Conservation (phyloP, 345 rosid species). For the Salix arbutifolia region DNA sequence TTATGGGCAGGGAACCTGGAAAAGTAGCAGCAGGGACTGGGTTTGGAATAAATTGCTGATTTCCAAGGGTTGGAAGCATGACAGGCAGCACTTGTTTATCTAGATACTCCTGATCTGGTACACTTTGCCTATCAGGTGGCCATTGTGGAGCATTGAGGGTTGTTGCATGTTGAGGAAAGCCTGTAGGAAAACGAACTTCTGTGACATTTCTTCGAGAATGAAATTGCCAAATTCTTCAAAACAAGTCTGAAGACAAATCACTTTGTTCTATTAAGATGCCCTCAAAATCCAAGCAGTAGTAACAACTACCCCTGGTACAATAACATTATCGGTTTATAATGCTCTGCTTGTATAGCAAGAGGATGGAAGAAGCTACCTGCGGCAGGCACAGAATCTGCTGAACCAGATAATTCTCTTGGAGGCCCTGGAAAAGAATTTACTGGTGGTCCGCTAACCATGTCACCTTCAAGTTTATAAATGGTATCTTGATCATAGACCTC, state of each 20-base stretch:
- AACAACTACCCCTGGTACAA: background rate
- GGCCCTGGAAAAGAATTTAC: conserved; percentile 49
- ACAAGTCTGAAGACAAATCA: background rate
- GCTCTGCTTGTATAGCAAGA: background rate
- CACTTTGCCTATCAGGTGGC: conserved; percentile 55
- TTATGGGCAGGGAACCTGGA: conserved; percentile 62
- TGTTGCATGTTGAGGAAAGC: conserved; percentile 22
- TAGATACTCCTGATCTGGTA: conserved; percentile 48
- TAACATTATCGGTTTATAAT: background rate
- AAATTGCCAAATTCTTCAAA: background rate
- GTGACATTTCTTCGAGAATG: background rate
- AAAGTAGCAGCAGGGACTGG: conserved; percentile 50
- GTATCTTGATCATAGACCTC: conserved; percentile 91
- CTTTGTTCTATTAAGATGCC: background rate
- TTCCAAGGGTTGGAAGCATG: conserved; percentile 37
- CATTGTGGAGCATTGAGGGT: conserved; percentile 44
- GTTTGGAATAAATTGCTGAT: conserved; percentile 64
- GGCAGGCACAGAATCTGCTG: conserved; percentile 36
- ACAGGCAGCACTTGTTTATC: conserved; percentile 36
- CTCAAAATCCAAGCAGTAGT: background rate
- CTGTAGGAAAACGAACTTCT: conserved; percentile 10
- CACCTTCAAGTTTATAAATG: conserved; percentile 68
- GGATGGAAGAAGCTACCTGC: conserved; percentile 24
- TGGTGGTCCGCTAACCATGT: conserved; percentile 73
- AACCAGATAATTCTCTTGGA: conserved; percentile 46